Evolutionary conservation across 2,329 filamentous ascomycete genomes (phyloP), one percentile per base, ranked within the genome.

Genomic region (Gnomoniopsis sp.): DNA sequence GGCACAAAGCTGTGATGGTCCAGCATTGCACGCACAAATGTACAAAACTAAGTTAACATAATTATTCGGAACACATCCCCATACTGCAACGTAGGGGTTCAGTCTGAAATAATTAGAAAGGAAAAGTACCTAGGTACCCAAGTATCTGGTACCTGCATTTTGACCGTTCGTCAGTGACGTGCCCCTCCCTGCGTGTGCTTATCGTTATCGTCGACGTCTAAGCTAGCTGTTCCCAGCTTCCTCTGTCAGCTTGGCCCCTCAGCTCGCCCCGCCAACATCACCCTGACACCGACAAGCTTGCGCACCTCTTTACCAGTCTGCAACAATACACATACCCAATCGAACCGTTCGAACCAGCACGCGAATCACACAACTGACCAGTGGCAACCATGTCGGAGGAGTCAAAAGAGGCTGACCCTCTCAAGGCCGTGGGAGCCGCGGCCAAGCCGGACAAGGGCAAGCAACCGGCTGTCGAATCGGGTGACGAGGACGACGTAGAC

Each of bases 401-500:
- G 70, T 88, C 86, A 48, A 89, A 88, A 68, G 77, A 81, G 58
- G 77, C 80, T 61, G 84, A 87, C 61, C 75, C 78, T 63, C 72
- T 74, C 64, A 77, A 78, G 66, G 77, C 80, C 64, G 75, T 17
- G 46, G 69, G 72, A 17, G 72, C 77, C 64, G 65, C 69, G 52
- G 65, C 68, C 65, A 63, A 64, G 62, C 68, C 61, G 63, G 72
- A 71, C 66, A 78, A 79, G 68, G 72, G 72, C 68, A 79, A 79
- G 66, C 72, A 77, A 58, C 71, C 73, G 59, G 75, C 73, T 33
- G 74, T 74, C 59, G 79, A 78, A 55, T 77, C 76, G 49, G 79
- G 79, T 30, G 77, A 77, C 60, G 80, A 79, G 61, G 76, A 75
- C 11, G 72, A 77, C 58, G 73, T 70, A 57, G 72, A 75, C 56